phyloP scores from a whole-genome alignment of 371 early-diverging fungal species.

The Mortierella sp. region DNA sequence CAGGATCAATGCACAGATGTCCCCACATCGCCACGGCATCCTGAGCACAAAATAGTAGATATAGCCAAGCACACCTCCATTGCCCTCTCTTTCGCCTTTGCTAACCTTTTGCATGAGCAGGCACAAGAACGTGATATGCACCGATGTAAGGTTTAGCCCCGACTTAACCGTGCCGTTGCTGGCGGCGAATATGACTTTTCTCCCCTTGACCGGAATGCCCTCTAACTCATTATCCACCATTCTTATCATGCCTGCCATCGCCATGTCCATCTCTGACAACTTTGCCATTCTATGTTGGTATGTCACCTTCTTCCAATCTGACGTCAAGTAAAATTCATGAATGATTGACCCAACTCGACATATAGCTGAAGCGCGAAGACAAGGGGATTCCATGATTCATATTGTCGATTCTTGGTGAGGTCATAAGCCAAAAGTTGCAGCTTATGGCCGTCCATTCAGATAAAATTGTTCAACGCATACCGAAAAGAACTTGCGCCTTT shows the following conservation, averaged over 20 bases:
- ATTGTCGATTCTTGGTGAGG: background rate
- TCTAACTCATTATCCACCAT: background rate
- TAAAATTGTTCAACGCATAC: slow-evolving; percentile 6
- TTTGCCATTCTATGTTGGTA: slow-evolving; percentile 6
- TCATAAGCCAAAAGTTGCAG: slow-evolving; percentile 2
- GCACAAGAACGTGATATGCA: background rate
- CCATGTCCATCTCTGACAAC: slow-evolving; percentile 9
- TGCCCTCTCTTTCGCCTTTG: no score
- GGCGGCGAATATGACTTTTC: background rate
- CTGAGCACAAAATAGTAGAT: no score
- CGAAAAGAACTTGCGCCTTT: background rate
- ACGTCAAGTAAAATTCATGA: background rate
- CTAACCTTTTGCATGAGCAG: no score
- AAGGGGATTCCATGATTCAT: background rate
- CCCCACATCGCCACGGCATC: no score
- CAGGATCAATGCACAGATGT: no score
- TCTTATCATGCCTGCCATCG: background rate
- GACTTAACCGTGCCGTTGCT: background rate
- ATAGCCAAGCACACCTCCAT: no score
- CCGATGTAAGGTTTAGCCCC: background rate
- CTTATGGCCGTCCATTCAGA: background rate
- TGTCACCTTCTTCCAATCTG: background rate
- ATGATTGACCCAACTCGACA: background rate
- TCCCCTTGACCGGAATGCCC: background rate
- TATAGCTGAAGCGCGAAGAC: background rate